Conservation (phyloP, 805 yeast species). For the Priceomyces carsonii region DNA sequence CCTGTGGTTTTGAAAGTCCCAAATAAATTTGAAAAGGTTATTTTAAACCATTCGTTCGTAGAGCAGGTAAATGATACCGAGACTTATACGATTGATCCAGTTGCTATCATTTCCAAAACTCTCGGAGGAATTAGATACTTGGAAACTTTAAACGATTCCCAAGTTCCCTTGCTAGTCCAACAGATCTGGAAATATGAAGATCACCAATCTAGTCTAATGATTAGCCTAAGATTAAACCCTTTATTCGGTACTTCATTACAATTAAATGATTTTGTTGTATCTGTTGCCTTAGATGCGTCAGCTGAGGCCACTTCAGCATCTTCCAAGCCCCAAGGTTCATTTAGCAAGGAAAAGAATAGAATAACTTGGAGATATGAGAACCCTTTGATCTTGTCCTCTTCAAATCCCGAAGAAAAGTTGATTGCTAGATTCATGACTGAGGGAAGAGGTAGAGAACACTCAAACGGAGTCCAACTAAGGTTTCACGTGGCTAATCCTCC, state of each 20-base stretch:
- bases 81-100: conserved; percentile 45
- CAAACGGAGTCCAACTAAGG: conserved; percentile 70
- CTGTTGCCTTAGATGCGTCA: conserved; percentile 59
- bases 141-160: conserved; percentile 41
- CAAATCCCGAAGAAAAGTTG: conserved; percentile 59
- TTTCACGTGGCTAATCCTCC: conserved; percentile 53
- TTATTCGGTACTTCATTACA: conserved; percentile 37
- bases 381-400: conserved; percentile 38
- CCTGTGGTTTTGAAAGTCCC: conserved; percentile 42
- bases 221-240: conserved; percentile 62
- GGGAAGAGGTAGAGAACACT: conserved; percentile 68
- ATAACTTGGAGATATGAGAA: conserved; percentile 75
- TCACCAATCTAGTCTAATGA: conserved; percentile 81
- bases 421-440: conserved; percentile 86
- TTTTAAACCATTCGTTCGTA: conserved; percentile 40
- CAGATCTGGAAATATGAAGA: conserved; percentile 92
- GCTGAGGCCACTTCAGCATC: conserved; percentile 72
- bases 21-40: conserved; percentile 51
- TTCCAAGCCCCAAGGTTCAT: conserved; percentile 90
- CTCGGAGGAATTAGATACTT: conserved; percentile 82
- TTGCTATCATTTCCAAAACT: conserved; percentile 59
- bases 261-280: conserved; percentile 60
- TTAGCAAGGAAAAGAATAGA: conserved; percentile 81
- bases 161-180: conserved; percentile 66
- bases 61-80: conserved; percentile 24